Percentiles rank a stretch among this genome's conserved stretches.
phyloP scores from a whole-genome alignment of 495 filamentous ascomycete genomes.

The Staphylotrichum longicolle region DNA sequence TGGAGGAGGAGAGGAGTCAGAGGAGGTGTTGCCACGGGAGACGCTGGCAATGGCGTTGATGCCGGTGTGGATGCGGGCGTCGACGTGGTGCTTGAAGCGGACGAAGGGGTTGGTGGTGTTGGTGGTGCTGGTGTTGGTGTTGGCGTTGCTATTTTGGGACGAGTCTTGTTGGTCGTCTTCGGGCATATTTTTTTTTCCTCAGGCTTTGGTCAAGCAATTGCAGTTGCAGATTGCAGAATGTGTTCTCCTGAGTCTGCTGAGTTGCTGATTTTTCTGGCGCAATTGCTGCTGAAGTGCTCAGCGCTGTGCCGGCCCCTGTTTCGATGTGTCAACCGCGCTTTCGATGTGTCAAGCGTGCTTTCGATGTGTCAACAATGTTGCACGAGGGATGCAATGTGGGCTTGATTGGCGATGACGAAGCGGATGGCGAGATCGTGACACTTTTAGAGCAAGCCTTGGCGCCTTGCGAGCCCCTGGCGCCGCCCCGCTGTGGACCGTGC shows the following conservation, averaged over 20 bases:
- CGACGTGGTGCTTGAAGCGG: constrained; percentile 45
- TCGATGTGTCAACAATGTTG: too few relatives aligned
- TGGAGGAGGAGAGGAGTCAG: not conserved
- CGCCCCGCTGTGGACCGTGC: constrained; percentile 2
- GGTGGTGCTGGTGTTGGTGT: constrained; percentile 24
- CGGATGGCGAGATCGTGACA: constrained; percentile 17
- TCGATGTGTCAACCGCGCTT: too few relatives aligned
- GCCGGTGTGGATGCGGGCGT: constrained; percentile 35
- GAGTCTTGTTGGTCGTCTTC: not conserved
- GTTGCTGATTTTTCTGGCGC: too few relatives aligned
- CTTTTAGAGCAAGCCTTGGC: not conserved
- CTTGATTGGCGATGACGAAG: constrained; percentile 13
- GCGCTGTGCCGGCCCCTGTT: too few relatives aligned
- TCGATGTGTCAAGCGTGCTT: too few relatives aligned
- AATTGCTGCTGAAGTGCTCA: too few relatives aligned
- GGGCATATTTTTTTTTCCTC: too few relatives aligned
- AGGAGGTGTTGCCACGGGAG: not conserved
- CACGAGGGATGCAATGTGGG: not conserved
- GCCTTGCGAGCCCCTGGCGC: too few relatives aligned
- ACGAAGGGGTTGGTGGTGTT: constrained; percentile 39
- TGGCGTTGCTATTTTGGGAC: constrained; percentile 9
- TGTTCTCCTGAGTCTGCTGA: too few relatives aligned
- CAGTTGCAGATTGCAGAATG: too few relatives aligned
- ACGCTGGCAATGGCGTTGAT: constrained; percentile 35
- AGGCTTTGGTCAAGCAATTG: too few relatives aligned